phyloP scores from a whole-genome alignment of 768 basidiomycete species.

The Mycena polygramma region DNA sequence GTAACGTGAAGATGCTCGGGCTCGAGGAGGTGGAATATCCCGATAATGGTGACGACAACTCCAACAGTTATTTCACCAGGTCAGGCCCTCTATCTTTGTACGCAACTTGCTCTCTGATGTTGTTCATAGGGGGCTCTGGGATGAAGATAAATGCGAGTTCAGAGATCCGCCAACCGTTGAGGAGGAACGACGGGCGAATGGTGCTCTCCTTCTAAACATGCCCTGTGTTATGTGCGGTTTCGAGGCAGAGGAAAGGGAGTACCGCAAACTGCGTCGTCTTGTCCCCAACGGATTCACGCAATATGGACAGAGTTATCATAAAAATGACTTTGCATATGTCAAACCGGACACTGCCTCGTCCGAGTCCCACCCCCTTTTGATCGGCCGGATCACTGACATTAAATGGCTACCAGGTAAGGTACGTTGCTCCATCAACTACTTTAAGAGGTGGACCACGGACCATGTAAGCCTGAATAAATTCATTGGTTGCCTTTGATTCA shows the following conservation, averaged over 20 bases:
- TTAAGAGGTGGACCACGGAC: slow-evolving; percentile 22
- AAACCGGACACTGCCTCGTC: background rate
- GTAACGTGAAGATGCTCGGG: slow-evolving; percentile 7
- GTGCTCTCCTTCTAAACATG: background rate
- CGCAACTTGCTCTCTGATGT: background rate
- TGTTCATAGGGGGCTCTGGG: slow-evolving; percentile 9
- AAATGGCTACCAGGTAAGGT: background rate
- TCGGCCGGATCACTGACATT: slow-evolving; percentile 19
- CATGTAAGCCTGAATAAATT: background rate
- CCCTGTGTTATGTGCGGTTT: slow-evolving; percentile 25
- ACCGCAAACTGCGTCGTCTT: background rate
- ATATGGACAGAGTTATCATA: slow-evolving; percentile 9
- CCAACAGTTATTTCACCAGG: slow-evolving; percentile 17
- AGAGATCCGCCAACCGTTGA: background rate
- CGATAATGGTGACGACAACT: background rate
- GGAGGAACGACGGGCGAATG: background rate
- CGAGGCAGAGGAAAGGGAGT: background rate
- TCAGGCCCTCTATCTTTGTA: slow-evolving; percentile 2
- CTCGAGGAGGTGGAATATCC: background rate
- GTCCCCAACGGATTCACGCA: slow-evolving; percentile 13
- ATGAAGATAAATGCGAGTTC: background rate
- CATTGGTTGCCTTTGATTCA: background rate
- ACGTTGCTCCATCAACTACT: slow-evolving; percentile 13
- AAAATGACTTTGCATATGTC: slow-evolving; percentile 27
- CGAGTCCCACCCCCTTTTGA: background rate